These are phyloP conservation scores for Sporothrix euskadiensis DNA, from an alignment of 2,329 filamentous ascomycete genomes.

Conservation along the genomic window DNA sequence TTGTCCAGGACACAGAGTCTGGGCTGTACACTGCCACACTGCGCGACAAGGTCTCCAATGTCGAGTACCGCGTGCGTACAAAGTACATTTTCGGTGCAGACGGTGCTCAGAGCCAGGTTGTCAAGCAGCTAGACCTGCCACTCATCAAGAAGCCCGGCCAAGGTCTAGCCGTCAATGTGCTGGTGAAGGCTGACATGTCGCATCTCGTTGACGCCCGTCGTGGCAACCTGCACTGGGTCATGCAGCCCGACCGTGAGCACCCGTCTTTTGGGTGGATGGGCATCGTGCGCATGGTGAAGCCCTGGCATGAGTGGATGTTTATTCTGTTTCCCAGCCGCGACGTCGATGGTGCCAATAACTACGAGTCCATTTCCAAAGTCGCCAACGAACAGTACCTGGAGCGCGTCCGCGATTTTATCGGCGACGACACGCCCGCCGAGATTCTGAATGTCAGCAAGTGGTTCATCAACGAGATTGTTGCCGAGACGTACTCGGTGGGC, in stretches of 20 bases:
- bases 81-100: conserved; percentile 63
- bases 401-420: conserved; percentile 53
- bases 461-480: conserved; percentile 63
- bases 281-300: conserved; percentile 61
- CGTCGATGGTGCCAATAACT: conserved; percentile 42
- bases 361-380: neutral
- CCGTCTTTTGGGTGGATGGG: conserved; percentile 53
- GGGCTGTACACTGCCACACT: conserved; percentile 38
- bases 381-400: conserved; percentile 16
- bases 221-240: conserved; percentile 62
- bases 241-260: conserved; percentile 55
- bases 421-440: conserved; percentile 55
- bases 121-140: conserved; percentile 42
- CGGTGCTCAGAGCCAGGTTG: conserved; percentile 47
- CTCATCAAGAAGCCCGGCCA: conserved; percentile 40
- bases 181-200: conserved; percentile 49
- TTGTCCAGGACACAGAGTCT: conserved; percentile 36
- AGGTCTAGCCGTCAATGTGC: conserved; percentile 45
- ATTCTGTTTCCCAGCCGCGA: conserved; percentile 53
- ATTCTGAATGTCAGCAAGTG: conserved; percentile 58
- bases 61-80: conserved; percentile 47
- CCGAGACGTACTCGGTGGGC: conserved; percentile 51
- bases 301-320: conserved; percentile 64
- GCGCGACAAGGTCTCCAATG: conserved; percentile 33
- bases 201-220: conserved; percentile 51